Conservation (phyloP, 805 yeast species). For the Hermanozyma aechmeae region DNA sequence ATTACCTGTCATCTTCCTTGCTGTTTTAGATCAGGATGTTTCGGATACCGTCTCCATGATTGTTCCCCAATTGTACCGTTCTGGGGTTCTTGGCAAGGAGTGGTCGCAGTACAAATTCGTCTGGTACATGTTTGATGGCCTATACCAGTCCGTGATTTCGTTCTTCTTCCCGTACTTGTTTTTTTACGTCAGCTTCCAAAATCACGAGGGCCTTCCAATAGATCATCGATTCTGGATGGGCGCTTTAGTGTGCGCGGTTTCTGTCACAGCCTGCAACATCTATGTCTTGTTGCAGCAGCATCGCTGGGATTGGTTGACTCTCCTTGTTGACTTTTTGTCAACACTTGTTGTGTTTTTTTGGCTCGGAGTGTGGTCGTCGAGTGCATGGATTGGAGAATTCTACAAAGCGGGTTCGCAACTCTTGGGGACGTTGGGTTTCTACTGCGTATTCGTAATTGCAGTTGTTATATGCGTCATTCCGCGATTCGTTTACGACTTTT, state of each 20-base stretch:
- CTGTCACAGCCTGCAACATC: slow-evolving; percentile 56
- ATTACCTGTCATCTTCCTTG: slow-evolving; percentile 65
- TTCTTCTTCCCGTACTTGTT: slow-evolving; percentile 60
- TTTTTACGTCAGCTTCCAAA: slow-evolving; percentile 32
- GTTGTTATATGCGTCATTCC: slow-evolving; percentile 50
- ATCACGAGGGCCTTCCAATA: slow-evolving; percentile 45
- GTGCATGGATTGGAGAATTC: slow-evolving; percentile 44
- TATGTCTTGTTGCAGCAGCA: slow-evolving; percentile 61
- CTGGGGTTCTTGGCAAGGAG: slow-evolving; percentile 56
- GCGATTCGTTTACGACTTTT: slow-evolving; percentile 42
- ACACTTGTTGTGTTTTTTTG: slow-evolving; percentile 55
- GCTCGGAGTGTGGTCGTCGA: slow-evolving; percentile 72
- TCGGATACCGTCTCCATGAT: slow-evolving; percentile 52
- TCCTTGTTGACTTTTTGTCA: slow-evolving; percentile 44
- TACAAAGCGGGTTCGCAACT: slow-evolving; percentile 56
- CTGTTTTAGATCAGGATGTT: slow-evolving; percentile 70
- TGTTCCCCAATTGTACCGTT: slow-evolving; percentile 61
- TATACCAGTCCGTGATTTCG: slow-evolving; percentile 61
- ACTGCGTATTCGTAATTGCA: slow-evolving; percentile 57
- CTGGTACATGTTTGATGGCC: slow-evolving; percentile 58
- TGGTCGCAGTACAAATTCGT: slow-evolving; percentile 55
- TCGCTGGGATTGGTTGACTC: slow-evolving; percentile 71
- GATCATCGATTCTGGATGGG: slow-evolving; percentile 72
- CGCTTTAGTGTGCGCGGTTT: slow-evolving; percentile 46
- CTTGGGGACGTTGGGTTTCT: slow-evolving; percentile 52